These are phyloP conservation scores for Termitomyces sp. DNA, from an alignment of 1,284 basidiomycete species.

Conservation along the genomic window DNA sequence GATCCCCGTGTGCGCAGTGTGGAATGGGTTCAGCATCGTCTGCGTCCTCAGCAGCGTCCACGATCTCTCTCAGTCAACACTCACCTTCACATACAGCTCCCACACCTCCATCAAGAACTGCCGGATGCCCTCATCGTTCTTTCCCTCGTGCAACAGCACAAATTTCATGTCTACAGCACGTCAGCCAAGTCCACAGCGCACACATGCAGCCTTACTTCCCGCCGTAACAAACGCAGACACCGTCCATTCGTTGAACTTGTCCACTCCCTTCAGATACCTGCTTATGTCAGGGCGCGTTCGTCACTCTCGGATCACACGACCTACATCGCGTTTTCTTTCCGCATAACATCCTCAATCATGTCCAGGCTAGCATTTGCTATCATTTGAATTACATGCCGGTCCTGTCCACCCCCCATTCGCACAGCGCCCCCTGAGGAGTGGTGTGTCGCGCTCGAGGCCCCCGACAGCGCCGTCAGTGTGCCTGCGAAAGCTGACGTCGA, in stretches of 20 bases:
- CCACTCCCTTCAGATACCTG: conserved; percentile 90
- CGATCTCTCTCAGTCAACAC: conserved; percentile 17
- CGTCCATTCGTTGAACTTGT: conserved; percentile 97
- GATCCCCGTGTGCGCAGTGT: conserved; percentile 82
- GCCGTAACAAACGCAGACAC: conserved; percentile 92
- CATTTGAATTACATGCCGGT: conserved; percentile 94
- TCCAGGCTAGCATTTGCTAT: conserved; percentile 92
- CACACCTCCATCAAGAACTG: conserved; percentile 89
- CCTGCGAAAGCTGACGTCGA: conserved; percentile 83
- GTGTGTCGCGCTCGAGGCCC: conserved; percentile 70
- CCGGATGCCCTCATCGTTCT: conserved; percentile 94
- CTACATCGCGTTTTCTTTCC: conserved; percentile 81
- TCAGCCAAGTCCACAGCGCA: conserved; percentile 14
- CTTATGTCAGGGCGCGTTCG: conserved; percentile 19
- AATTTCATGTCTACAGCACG: conserved; percentile 76
- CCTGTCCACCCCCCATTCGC: conserved; percentile 67
- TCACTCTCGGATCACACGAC: conserved; percentile 26
- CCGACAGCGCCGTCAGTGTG: conserved; percentile 78
- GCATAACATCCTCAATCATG: conserved; percentile 86
- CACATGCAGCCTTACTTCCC: conserved; percentile 62
- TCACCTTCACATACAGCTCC: conserved; percentile 92
- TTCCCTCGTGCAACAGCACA: conserved; percentile 84
- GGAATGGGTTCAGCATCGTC: conserved; percentile 89
- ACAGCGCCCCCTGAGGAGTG: conserved; percentile 58
- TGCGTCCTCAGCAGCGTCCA: conserved; percentile 31